Evolutionary conservation across 2,329 filamentous ascomycete species (phyloP).

Genomic region (Paracoccidioides lutzii): DNA sequence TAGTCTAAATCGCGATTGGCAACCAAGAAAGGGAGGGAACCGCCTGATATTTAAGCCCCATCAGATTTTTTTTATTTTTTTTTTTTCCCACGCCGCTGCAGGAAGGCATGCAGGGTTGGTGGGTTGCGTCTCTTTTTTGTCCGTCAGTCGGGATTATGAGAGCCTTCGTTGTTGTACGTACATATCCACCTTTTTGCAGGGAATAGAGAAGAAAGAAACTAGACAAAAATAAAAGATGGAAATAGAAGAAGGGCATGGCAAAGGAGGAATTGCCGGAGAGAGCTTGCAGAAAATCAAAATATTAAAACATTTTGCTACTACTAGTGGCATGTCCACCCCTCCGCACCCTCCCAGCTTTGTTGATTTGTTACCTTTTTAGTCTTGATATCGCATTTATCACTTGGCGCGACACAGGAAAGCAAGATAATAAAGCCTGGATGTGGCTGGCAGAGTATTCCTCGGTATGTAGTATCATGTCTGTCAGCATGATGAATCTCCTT

Average conservation of each 20-base stretch:
- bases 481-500: not conserved
- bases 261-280: not conserved
- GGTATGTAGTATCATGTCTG: not conserved
- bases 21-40: not conserved
- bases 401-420: conserved; percentile 1
- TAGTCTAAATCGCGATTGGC: conserved; percentile 1
- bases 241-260: not conserved
- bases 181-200: not conserved
- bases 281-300: conserved; percentile 1
- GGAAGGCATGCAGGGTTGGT: not conserved
- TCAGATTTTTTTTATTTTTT: not conserved
- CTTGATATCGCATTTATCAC: not conserved
- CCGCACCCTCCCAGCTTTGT: not conserved
- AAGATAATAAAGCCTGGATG: not conserved
- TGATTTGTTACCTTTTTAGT: not conserved
- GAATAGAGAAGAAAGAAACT: not conserved
- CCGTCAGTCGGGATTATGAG: not conserved
- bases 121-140: not conserved
- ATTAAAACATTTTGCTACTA: not conserved
- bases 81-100: not conserved
- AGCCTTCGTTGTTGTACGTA: not conserved
- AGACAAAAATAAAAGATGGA: not conserved
- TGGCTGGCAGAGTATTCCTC: not conserved
- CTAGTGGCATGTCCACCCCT: not conserved
- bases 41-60: not conserved